A percentile compares a stretch with the other conserved stretches of the same genome.
Evolutionary conservation across 768 basidiomycete genomes (phyloP).

Genomic region (Leucosporidium yakuticum): DNA sequence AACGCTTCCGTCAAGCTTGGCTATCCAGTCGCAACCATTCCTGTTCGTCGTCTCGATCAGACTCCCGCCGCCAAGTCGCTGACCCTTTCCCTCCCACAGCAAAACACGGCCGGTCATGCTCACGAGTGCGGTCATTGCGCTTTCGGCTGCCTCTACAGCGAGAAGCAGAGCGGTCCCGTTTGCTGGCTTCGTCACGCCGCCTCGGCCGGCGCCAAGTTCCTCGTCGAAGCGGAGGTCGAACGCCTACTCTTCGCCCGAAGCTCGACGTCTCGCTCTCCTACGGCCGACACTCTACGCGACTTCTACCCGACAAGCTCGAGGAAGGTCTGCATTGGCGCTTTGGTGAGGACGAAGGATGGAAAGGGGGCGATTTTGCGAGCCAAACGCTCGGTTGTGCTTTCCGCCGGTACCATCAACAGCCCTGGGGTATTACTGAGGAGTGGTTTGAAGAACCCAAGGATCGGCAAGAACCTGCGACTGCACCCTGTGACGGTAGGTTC

Average conservation of each 20-base stretch:
- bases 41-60: constrained; percentile 9
- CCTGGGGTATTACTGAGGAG: constrained; percentile 39
- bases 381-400: constrained; percentile 35
- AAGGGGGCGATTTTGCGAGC: constrained; percentile 21
- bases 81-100: constrained; percentile 13
- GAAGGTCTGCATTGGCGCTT: constrained; percentile 31
- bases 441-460: constrained; percentile 38
- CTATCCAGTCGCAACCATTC: constrained; percentile 20
- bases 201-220: constrained; percentile 29
- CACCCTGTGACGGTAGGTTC: constrained; percentile 34
- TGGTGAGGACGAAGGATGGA: constrained; percentile 21
- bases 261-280: constrained; percentile 2
- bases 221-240: constrained; percentile 27
- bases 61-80: neutral
- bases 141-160: constrained; percentile 32
- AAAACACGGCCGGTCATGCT: constrained; percentile 33
- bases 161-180: constrained; percentile 34
- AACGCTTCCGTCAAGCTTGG: constrained; percentile 21
- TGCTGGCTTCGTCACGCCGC: constrained; percentile 34
- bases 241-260: constrained; percentile 29
- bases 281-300: constrained; percentile 10
- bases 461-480: constrained; percentile 40
- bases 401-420: constrained; percentile 37
- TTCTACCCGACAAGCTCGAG: constrained; percentile 14
- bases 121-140: constrained; percentile 36